A percentile compares a stretch with the other conserved stretches of the same genome.
These are phyloP conservation scores for Chiua virens DNA, from an alignment of 768 basidiomycete species.

Conservation along the genomic window DNA sequence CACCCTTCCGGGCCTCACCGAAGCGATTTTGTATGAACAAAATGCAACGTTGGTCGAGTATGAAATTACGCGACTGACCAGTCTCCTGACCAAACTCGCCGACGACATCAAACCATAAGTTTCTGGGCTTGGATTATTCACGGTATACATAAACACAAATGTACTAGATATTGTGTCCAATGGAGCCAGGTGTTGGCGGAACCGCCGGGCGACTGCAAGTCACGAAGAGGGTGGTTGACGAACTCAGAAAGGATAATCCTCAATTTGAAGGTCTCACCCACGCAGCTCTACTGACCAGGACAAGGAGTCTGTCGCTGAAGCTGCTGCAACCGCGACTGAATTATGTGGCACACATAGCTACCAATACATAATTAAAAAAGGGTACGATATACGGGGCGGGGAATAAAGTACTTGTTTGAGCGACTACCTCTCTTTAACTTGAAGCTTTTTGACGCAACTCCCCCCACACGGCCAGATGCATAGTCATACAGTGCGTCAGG, in stretches of 20 bases:
- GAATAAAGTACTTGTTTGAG: conserved; percentile 4
- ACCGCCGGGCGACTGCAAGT: too few relatives aligned
- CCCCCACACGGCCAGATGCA: conserved; percentile 54
- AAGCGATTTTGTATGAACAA: conserved; percentile 70
- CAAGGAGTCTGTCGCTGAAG: neutral
- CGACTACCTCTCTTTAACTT: neutral
- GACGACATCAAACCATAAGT: conserved; percentile 23
- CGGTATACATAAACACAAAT: too few relatives aligned
- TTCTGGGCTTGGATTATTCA: too few relatives aligned
- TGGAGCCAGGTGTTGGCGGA: too few relatives aligned
- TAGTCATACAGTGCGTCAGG: conserved; percentile 46
- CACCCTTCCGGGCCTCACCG: conserved; percentile 77
- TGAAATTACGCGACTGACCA: conserved; percentile 58
- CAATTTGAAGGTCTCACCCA: too few relatives aligned
- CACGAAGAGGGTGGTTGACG: too few relatives aligned
- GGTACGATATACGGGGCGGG: conserved; percentile 10
- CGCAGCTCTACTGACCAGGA: too few relatives aligned
- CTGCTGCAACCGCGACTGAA: neutral
- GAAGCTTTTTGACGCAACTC: conserved; percentile 29
- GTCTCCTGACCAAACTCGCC: conserved; percentile 55
- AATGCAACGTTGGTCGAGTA: conserved; percentile 58
- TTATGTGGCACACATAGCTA: conserved; percentile 7
- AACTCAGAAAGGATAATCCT: too few relatives aligned
- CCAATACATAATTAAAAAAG: conserved; percentile 14
- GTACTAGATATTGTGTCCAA: too few relatives aligned